phyloP scores from a whole-genome alignment of 192 early-diverging fungal genomes.

The Backusella tarrabulga region DNA sequence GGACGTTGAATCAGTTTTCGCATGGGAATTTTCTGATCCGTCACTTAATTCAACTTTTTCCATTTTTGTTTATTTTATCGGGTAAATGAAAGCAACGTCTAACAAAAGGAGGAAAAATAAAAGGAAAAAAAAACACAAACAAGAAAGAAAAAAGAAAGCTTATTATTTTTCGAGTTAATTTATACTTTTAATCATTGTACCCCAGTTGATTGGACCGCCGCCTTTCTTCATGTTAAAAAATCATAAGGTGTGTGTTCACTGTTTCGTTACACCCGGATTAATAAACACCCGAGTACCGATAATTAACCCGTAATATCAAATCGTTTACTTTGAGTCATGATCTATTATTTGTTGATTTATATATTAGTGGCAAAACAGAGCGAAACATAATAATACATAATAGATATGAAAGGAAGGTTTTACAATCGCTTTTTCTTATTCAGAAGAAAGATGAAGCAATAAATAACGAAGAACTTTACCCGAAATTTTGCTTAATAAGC shows the following conservation, averaged over 20 bases:
- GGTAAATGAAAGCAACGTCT: neutral
- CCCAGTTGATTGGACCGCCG: neutral
- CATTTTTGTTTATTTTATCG: slow-evolving; percentile 48
- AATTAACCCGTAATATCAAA: neutral
- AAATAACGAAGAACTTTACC: slow-evolving; percentile 71
- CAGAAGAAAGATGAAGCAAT: neutral
- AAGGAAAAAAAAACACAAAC: neutral
- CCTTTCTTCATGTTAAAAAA: neutral
- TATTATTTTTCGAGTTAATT: neutral
- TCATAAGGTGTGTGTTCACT: neutral
- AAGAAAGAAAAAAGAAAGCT: neutral
- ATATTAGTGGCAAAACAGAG: neutral
- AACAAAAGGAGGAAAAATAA: neutral
- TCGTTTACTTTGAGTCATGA: neutral
- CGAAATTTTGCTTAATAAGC: slow-evolving; percentile 66
- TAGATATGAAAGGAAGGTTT: neutral
- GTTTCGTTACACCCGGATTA: neutral
- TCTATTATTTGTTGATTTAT: too few relatives aligned
- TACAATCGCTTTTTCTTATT: neutral
- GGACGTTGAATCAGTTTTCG: neutral
- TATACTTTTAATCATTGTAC: neutral
- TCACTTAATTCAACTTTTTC: slow-evolving; percentile 13
- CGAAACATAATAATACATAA: neutral
- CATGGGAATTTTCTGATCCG: neutral
- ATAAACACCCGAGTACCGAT: neutral